Base-by-base conservation (phyloP, 805 yeast species). In the Pichia nanzhaoensis region DNA sequence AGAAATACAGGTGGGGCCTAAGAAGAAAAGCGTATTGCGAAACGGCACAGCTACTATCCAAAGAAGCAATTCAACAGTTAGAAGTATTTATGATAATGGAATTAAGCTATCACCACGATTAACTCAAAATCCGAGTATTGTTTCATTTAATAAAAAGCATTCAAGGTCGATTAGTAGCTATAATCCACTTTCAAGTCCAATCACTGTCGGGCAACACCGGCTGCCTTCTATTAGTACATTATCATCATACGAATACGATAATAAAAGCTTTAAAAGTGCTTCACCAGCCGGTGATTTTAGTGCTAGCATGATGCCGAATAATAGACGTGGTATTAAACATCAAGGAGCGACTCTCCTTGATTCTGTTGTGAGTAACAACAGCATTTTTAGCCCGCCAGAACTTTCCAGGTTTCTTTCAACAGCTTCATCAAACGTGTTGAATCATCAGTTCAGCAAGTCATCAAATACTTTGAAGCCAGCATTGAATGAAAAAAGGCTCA, bases 321-420 rank as follows among this genome's bases (percentile, higher is more conserved):
- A 61, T 17, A 45, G 58, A n/a, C 51, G 63, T 21, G 63, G 60
- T 5, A 57, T 58, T 34, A 54, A 51, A 31, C 56, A 51, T 21
- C 41, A 41, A 19, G 34, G 37, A 12, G n/a, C 27, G 16, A 36
- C 14, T 33, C 17, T 24, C 17, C 9, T 27, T 31, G 42, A 35
- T 14, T 32, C 28, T 35, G 21, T 28, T 17, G 16, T 10, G 20
- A 20, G 20, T 10, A 30, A 30, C 16, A 32, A 39, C 17, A 31
- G 20, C 16, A 24, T 28, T 7, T 3, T 18, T 19, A 33, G 19
- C 8, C 37, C 49, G 4, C 34, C 37, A 16, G 24, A 36, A 13
- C n/a, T 35, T 12, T 37, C 39, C 2, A 34, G 41, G 12, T 47
- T 55, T 10, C 42, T 54, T 9, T 52, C 59, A 9, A 19, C 50